Conservation (phyloP, 305 asterid genomes). For the Salvia sclarea region DNA sequence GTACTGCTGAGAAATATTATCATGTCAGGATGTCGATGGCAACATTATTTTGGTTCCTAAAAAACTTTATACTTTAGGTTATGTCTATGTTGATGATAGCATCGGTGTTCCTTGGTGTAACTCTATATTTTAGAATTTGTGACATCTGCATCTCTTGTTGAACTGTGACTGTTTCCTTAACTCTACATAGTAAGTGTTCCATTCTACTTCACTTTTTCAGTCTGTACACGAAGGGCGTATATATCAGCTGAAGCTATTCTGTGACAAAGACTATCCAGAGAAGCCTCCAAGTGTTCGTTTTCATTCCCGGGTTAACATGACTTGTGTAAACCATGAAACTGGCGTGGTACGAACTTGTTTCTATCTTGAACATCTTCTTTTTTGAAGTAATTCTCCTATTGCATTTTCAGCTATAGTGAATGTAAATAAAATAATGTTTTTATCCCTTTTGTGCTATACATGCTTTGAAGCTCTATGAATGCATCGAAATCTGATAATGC, state of each 20-base stretch:
- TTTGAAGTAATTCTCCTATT: background rate
- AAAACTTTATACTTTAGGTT: background rate
- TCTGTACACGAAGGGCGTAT: slow-evolving; percentile 92
- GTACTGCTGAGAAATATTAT: background rate
- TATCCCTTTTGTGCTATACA: background rate
- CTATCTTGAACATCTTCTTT: background rate
- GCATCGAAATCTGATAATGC: background rate
- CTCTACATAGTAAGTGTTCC: background rate
- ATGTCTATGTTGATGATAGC: background rate
- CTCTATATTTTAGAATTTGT: background rate
- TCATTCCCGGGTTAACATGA: slow-evolving; percentile 83
- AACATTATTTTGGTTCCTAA: background rate
- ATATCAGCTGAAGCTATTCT: slow-evolving; percentile 80
- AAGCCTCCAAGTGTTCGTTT: slow-evolving; percentile 91
- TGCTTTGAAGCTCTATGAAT: background rate
- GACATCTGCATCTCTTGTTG: background rate
- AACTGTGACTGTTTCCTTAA: background rate
- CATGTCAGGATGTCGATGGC: background rate
- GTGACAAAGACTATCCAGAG: slow-evolving; percentile 93
- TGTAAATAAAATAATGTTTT: background rate
- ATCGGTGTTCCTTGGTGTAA: background rate
- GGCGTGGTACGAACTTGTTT: slow-evolving; percentile 58
- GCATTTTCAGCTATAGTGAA: slow-evolving; percentile 9
- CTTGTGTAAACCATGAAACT: slow-evolving; percentile 77
- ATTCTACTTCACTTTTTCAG: slow-evolving; percentile 41